Evolutionary conservation across 257 asterid genomes (phyloP), one percentile per base, ranked within the genome.

Genomic region (Solanum rostratum): DNA sequence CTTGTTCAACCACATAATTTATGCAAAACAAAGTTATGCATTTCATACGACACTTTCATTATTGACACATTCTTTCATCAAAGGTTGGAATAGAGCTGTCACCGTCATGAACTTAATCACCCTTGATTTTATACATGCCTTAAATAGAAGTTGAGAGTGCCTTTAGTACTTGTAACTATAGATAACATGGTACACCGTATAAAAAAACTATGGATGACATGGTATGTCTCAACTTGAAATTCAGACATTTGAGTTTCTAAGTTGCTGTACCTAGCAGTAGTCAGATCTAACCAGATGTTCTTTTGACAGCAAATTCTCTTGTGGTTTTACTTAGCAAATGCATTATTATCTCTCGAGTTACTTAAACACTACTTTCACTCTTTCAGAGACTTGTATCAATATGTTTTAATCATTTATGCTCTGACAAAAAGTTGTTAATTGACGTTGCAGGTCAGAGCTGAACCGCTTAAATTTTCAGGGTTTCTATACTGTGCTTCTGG

Each of bases 401-500:
- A 49, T 76, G 63, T 57, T 76, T 76, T 76, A 27, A 76, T 76
- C 27, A 50, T 76, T 49, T 50, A 16, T 52, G 18, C 79, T 45
- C 63, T 37, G 19, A 49, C 24, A 43, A 84, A 29, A 82, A 10
- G 59, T 82, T 41, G 76, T 30, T 13, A 63, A 22, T 30, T 1
- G 3, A 15, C 30, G 27, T 81, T 81, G 69, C 94, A 94, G 98
- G 95, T 93, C 98, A n/a, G 89, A 94, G 86, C 90, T 94, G 50
- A 89, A 87, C 80, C 95, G 96, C 54, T 88, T 94, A 73, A 93
- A 91, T 88, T 94, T 94, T 86, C 88, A 85, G 90, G 97, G 98
- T 9, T 93, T 94, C 80, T 94, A 94, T 85, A 90, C 96, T 22
- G 91, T 94, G 84, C 84, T 94, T 52, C 85, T 94, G 89, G 96